phyloP scores from a whole-genome alignment of 2,329 filamentous ascomycete species.

The Blastomyces silverae region DNA sequence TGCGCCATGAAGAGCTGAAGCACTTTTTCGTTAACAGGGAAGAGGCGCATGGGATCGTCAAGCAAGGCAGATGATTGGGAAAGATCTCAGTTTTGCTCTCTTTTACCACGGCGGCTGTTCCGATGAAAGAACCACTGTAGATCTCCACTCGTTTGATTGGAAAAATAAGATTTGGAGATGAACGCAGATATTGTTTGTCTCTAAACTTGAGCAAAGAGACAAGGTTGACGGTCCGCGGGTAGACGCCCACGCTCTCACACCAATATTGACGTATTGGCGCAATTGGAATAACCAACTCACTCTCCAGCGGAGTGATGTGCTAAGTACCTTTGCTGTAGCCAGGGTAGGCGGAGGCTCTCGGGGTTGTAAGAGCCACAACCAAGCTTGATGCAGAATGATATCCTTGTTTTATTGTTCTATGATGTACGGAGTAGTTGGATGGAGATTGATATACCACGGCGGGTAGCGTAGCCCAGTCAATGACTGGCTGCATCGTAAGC shows the following conservation, averaged over 20 bases:
- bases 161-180: background rate
- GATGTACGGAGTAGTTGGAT: background rate
- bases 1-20: background rate
- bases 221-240: background rate
- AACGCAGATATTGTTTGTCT: background rate
- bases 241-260: background rate
- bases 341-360: background rate
- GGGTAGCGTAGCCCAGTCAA: background rate
- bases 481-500: background rate
- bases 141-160: background rate
- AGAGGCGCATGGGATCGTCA: background rate
- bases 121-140: background rate
- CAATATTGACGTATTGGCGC: background rate
- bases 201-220: background rate
- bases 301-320: background rate
- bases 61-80: background rate
- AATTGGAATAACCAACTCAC: background rate
- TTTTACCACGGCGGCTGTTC: conserved; percentile 1
- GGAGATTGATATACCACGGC: background rate
- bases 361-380: background rate
- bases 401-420: background rate
- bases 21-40: background rate
- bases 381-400: background rate
- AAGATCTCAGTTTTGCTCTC: background rate
- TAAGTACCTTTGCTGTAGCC: background rate